A percentile compares a stretch with the other conserved stretches of the same genome.
Conservation (phyloP, 2,329 filamentous ascomycete genomes). For the Alternaria sp. region DNA sequence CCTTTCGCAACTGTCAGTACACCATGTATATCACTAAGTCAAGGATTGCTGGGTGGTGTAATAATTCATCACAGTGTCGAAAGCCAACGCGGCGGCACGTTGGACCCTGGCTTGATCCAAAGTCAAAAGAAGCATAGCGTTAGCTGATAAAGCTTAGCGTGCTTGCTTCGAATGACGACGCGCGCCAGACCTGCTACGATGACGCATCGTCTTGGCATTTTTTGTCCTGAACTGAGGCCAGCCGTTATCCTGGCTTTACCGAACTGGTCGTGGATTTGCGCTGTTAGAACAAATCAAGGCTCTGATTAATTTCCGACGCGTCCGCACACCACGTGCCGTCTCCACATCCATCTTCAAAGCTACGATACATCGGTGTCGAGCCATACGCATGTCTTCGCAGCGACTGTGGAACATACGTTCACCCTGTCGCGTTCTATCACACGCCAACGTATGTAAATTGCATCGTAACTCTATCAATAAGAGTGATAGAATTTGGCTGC, state of each 20-base stretch:
- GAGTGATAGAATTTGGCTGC: background rate
- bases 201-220: background rate
- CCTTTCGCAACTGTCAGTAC: background rate
- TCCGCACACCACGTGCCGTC: conserved; percentile 1
- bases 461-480: background rate
- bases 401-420: background rate
- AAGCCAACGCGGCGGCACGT: background rate
- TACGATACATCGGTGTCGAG: background rate
- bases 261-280: conserved; percentile 2
- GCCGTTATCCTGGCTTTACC: background rate
- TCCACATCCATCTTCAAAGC: background rate
- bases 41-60: background rate
- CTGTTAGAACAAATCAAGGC: background rate
- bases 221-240: background rate
- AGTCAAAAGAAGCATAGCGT: background rate
- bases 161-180: background rate
- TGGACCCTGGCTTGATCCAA: background rate
- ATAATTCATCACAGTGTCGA: background rate
- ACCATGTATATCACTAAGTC: background rate
- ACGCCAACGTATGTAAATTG: background rate
- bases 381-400: background rate
- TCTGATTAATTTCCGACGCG: background rate
- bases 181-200: background rate
- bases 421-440: background rate
- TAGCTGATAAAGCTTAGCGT: background rate